Conservation (phyloP, 805 yeast species). For the Tetrapisispora nanseiensis region DNA sequence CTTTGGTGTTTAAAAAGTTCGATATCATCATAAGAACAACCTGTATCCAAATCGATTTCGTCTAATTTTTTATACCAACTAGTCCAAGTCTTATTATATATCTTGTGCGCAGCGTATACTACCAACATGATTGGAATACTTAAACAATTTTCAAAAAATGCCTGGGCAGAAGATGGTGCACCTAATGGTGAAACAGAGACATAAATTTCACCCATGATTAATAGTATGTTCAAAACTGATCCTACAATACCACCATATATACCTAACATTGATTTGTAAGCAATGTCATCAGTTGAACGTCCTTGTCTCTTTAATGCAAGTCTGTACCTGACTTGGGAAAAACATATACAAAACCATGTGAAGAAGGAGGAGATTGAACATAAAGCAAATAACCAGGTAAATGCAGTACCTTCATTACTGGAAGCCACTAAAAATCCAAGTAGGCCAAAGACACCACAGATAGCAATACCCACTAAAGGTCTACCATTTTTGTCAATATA, state of each 20-base stretch:
- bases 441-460: constrained; percentile 41
- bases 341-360: constrained; percentile 70
- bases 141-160: constrained; percentile 57
- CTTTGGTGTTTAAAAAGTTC: constrained; percentile 38
- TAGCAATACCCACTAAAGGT: constrained; percentile 41
- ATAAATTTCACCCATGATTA: constrained; percentile 52
- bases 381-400: constrained; percentile 68
- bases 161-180: constrained; percentile 39
- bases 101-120: constrained; percentile 49
- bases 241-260: constrained; percentile 36
- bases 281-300: constrained; percentile 37
- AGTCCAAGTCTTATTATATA: constrained; percentile 34
- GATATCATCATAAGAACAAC: constrained; percentile 45
- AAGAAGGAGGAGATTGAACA: constrained; percentile 70
- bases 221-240: constrained; percentile 37
- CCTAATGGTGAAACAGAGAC: constrained; percentile 60
- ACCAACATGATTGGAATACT: constrained; percentile 55
- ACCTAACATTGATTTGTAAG: constrained; percentile 41
- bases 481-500: constrained; percentile 44
- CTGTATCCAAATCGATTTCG: constrained; percentile 52
- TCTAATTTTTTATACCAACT: constrained; percentile 32
- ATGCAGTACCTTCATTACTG: constrained; percentile 47
- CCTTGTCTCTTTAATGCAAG: constrained; percentile 45
- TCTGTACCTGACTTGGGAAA: constrained; percentile 61
- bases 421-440: constrained; percentile 52